Percentiles rank a stretch among this genome's conserved stretches.
These are phyloP conservation scores for Fermentozyma sake DNA, from an alignment of 1,139 yeast species.

Conservation along the genomic window DNA sequence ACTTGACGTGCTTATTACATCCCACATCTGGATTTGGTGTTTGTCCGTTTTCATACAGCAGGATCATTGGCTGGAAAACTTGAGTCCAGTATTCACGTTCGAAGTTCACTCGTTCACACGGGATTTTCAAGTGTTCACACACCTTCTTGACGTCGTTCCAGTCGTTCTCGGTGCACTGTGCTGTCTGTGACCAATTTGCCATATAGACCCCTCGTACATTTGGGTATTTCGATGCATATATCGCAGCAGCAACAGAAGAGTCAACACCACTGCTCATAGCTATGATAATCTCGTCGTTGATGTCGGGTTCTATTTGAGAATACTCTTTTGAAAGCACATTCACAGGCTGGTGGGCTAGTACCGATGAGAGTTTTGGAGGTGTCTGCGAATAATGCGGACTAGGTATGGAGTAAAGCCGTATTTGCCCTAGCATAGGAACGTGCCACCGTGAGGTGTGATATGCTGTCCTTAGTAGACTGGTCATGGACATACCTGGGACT, in stretches of 20 bases:
- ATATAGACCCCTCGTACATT: slow-evolving; percentile 79
- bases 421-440: too few species aligned
- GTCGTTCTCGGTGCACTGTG: slow-evolving; percentile 77
- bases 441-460: too few species aligned
- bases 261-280: slow-evolving; percentile 99
- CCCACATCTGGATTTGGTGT: slow-evolving; percentile 96
- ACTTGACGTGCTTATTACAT: slow-evolving; percentile 81
- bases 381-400: too few species aligned
- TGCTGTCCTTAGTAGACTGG: too few species aligned
- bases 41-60: slow-evolving; percentile 59
- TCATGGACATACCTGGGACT: too few species aligned
- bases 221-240: slow-evolving; percentile 48
- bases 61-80: slow-evolving; percentile 90
- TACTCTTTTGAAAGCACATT: slow-evolving; percentile 5
- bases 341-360: slow-evolving; percentile 3
- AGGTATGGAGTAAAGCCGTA: too few species aligned
- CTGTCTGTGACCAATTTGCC: slow-evolving; percentile 83
- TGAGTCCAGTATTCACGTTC: slow-evolving; percentile 90
- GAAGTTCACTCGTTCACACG: slow-evolving; percentile 74
- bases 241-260: slow-evolving; percentile 83
- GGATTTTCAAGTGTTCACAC: slow-evolving; percentile 56
- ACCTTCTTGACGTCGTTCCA: slow-evolving; percentile 80
- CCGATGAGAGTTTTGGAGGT: too few species aligned
- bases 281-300: slow-evolving; percentile 60
- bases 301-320: slow-evolving; percentile 42